These are phyloP conservation scores for Trypanosoma cruzi DNA, from an alignment of 208 protist species.

Conservation along the genomic window DNA sequence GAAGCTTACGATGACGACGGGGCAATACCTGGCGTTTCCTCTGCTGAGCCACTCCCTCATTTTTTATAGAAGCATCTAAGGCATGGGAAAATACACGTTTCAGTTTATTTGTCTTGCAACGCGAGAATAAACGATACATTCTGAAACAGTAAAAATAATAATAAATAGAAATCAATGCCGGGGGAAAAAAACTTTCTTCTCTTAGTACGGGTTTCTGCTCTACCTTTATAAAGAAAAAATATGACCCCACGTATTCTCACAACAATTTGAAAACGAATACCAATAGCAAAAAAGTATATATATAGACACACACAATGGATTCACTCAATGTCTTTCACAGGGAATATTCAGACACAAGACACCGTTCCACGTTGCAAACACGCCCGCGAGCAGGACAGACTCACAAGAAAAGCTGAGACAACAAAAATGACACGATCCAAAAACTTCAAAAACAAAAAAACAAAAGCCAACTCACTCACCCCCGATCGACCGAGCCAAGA, in stretches of 20 bases:
- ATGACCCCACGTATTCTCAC: neutral
- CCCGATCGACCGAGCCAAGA: too few relatives aligned
- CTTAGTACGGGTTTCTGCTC: neutral
- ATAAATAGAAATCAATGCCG: neutral
- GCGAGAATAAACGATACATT: constrained; percentile 18
- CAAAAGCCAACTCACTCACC: too few relatives aligned
- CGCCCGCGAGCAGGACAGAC: too few relatives aligned
- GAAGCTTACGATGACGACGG: constrained; percentile 36
- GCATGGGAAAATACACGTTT: constrained; percentile 10
- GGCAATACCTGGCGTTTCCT: neutral
- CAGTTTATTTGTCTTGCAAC: neutral
- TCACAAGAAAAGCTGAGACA: too few relatives aligned
- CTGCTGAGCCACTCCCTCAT: neutral
- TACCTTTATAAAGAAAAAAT: neutral
- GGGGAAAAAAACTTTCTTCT: neutral
- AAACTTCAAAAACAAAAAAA: too few relatives aligned
- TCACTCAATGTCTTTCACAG: too few relatives aligned
- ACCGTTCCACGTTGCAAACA: too few relatives aligned
- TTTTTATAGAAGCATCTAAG: neutral
- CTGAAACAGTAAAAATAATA: constrained; percentile 1
- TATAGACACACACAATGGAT: neutral
- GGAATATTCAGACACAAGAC: too few relatives aligned
- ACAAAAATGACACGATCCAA: too few relatives aligned
- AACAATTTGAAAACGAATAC: neutral
- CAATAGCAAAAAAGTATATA: neutral